Evolutionary conservation across 257 asterid species (phyloP), one percentile per base, ranked within the genome.

Genomic region (Mitragyna speciosa): DNA sequence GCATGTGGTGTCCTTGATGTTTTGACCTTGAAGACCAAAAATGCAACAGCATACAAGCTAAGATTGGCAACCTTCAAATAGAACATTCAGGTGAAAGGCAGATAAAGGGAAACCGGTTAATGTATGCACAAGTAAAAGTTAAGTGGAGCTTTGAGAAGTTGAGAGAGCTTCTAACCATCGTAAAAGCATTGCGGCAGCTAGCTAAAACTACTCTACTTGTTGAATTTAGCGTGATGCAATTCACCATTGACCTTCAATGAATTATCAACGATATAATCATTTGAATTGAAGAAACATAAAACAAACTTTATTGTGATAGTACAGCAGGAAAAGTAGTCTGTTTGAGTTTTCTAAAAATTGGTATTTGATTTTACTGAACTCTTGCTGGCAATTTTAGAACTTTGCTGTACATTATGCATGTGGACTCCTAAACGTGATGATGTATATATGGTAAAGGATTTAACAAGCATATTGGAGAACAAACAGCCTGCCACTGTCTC

Each of bases 121-220:
- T n/a, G 24, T n/a, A 56, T 56, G 39, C 76, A 75, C 45, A 22
- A 67, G 11, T 2, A 47, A 58, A 30, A 36, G 4, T 36, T 36
- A 36, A 36, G 39, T 36, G 39, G 39, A 71, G 73, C 72, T 79
- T 65, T 70, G 77, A 77, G 77, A 48, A 72, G 73, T 16, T 48
- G 33, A 73, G 77, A 84, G 75, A 83, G 72, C n/a, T 82, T 66
- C 87, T 78, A 76, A 94, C 98, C 98, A 95, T 95, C 51, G 98
- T 88, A 82, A 90, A 93, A 70, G 98, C 97, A 86, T 95, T 95
- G 71, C 98, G 95, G 77, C 98, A 91, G 90, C 98, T 95, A n/a
- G 98, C 87, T 87, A 95, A 82, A 20, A 91, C 97, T 75, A 91
- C 98, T 89, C 98, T 87, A 92, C 95, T 95, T 12, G 98, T 87